Evolutionary conservation across 768 basidiomycete genomes (phyloP).

Genomic region (Butyriboletus loyo): DNA sequence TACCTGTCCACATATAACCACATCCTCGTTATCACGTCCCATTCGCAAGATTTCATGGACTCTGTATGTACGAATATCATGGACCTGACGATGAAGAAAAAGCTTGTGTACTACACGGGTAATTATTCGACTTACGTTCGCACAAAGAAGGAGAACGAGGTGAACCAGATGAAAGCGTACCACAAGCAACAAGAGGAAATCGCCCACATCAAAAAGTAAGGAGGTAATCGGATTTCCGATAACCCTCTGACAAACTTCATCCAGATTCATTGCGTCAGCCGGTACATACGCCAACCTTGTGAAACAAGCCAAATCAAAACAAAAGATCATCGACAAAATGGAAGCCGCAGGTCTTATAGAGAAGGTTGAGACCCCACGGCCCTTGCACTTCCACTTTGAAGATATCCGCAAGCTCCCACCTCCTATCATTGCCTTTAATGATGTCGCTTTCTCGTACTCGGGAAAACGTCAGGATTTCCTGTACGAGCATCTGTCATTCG

Average conservation of each 20-base stretch:
- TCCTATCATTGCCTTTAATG: constrained; percentile 94
- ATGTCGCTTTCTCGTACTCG: constrained; percentile 94
- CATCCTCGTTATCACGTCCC: constrained; percentile 94
- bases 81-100: constrained; percentile 92
- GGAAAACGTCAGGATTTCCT: constrained; percentile 85
- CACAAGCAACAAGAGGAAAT: constrained; percentile 98
- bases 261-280: constrained; percentile 95
- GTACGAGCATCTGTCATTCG: constrained; percentile 88
- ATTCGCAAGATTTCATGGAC: constrained; percentile 99
- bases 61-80: constrained; percentile 96
- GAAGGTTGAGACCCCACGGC: constrained; percentile 73
- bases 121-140: constrained; percentile 98
- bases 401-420: constrained; percentile 91
- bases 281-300: constrained; percentile 99
- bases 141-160: constrained; percentile 95
- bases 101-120: constrained; percentile 90
- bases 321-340: constrained; percentile 99
- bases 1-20: constrained; percentile 98
- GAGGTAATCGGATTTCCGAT: background rate
- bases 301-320: constrained; percentile 98
- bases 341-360: constrained; percentile 97
- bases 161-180: constrained; percentile 99
- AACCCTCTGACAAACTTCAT: constrained; percentile 5
- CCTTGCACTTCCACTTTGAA: constrained; percentile 93
- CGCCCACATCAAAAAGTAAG: constrained; percentile 94